These are phyloP conservation scores for Amniculicola lignicola DNA, from an alignment of 495 filamentous ascomycete species.

Conservation along the genomic window DNA sequence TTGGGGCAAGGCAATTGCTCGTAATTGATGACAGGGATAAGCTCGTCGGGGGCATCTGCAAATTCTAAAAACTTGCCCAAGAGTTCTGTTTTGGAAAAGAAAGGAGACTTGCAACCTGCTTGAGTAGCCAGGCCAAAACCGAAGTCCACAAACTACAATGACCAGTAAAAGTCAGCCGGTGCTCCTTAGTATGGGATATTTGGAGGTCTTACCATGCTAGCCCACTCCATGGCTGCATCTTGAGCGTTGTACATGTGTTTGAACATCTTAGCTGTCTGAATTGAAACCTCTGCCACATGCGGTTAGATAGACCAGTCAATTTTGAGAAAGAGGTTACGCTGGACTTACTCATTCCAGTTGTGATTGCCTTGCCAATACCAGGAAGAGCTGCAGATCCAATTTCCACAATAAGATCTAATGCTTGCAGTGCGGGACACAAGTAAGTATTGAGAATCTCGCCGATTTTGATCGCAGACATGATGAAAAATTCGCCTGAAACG, in stretches of 20 bases:
- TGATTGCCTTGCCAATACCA: slow-evolving; percentile 17
- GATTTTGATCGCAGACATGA: background rate
- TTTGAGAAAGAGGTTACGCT: no score
- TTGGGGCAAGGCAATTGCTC: slow-evolving; percentile 13
- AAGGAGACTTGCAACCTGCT: slow-evolving; percentile 12
- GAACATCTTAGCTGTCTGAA: slow-evolving; percentile 12
- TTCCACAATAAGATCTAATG: slow-evolving; percentile 15
- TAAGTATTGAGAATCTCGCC: slow-evolving; percentile 4
- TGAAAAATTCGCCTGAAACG: slow-evolving; percentile 8
- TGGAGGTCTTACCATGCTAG: slow-evolving; percentile 3
- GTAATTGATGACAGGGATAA: slow-evolving; percentile 14
- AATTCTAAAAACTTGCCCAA: slow-evolving; percentile 9
- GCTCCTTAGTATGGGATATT: background rate
- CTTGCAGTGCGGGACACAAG: slow-evolving; percentile 13
- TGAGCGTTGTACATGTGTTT: slow-evolving; percentile 8
- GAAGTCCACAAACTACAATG: slow-evolving; percentile 7
- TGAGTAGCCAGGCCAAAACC: slow-evolving; percentile 14
- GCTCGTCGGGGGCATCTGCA: slow-evolving; percentile 10
- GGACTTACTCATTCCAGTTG: slow-evolving; percentile 14
- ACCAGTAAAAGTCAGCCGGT: slow-evolving; percentile 1
- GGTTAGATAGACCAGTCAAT: no score
- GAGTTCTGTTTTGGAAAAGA: slow-evolving; percentile 15
- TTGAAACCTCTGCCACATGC: no score
- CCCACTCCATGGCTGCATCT: slow-evolving; percentile 16
- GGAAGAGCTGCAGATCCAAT: slow-evolving; percentile 13